Conservation (phyloP, 106 monocot species). For the Allium sativum region DNA sequence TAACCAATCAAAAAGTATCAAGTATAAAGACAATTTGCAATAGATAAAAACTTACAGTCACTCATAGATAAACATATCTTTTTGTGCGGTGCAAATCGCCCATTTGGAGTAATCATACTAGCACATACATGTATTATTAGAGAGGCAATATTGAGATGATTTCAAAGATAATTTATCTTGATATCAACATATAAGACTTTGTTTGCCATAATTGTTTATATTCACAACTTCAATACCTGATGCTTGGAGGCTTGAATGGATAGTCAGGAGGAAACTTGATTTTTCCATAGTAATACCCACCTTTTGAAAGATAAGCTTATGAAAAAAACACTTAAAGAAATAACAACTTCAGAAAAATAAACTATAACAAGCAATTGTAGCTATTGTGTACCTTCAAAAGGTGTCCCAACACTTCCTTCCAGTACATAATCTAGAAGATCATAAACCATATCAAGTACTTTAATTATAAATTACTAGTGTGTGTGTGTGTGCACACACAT, state of each 20-base stretch:
- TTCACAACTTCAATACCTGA: conserved; percentile 47
- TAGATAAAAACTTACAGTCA: conserved; percentile 53
- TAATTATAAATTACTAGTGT: no score
- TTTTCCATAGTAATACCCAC: conserved; percentile 97
- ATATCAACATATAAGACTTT: background rate
- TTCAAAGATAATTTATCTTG: background rate
- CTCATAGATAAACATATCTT: conserved; percentile 82
- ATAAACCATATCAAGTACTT: background rate
- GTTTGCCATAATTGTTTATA: background rate
- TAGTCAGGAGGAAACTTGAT: conserved; percentile 96
- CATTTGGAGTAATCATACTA: conserved; percentile 97
- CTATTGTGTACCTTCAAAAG: conserved; percentile 64
- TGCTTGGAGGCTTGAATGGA: conserved; percentile 97
- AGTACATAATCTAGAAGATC: conserved; percentile 83
- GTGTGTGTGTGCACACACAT: no score
- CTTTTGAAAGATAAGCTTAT: conserved; percentile 22
- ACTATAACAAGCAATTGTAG: background rate
- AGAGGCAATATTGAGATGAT: conserved; percentile 4
- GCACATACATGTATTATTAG: conserved; percentile 12
- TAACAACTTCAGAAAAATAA: background rate
- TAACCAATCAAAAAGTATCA: background rate
- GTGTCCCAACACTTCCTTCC: conserved; percentile 94
- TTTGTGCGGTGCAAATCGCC: conserved; percentile 84
- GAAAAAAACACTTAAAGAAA: background rate
- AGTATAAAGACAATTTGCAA: background rate